Conservation (phyloP, 805 yeast genomes). For the Candida saitoana region DNA sequence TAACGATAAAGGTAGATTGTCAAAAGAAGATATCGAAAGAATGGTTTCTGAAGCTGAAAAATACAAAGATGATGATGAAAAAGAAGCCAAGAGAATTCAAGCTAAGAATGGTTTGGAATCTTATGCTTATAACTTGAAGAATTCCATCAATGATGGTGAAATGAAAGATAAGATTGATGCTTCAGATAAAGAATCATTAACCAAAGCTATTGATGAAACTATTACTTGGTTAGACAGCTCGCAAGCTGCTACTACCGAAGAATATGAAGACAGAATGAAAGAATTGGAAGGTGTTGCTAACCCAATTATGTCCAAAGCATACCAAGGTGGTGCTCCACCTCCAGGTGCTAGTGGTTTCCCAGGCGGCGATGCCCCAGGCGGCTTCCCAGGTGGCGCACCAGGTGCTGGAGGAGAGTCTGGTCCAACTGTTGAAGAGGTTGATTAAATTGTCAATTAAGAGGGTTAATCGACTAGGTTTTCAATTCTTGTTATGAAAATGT, state of each 20-base stretch:
- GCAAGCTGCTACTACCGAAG: constrained; percentile 39
- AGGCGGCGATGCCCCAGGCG: constrained; percentile 29
- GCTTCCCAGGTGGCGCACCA: constrained; percentile 30
- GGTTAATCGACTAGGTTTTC: not conserved
- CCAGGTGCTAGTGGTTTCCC: constrained; percentile 20
- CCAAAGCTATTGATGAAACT: constrained; percentile 39
- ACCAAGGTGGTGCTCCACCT: constrained; percentile 26
- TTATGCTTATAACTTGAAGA: constrained; percentile 79
- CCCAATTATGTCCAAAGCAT: constrained; percentile 33
- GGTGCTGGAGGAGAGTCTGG: constrained; percentile 31
- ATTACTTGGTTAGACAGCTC: constrained; percentile 37
- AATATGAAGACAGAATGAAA: constrained; percentile 37
- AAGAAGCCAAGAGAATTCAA: constrained; percentile 78
- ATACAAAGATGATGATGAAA: constrained; percentile 87
- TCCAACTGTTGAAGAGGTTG: constrained; percentile 42
- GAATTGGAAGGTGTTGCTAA: constrained; percentile 39
- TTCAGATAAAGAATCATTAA: constrained; percentile 50
- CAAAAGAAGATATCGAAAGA: constrained; percentile 91
- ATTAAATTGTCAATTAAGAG: constrained; percentile 16
- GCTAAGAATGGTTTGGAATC: constrained; percentile 85
- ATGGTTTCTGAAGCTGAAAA: constrained; percentile 98
- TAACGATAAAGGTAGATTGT: constrained; percentile 90
- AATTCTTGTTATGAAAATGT: constrained; percentile 1
- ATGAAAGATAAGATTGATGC: constrained; percentile 41
- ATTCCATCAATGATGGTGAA: constrained; percentile 52